Base-by-base conservation (phyloP, 306 rosid species). In the apple (Malus domestica) region DNA sequence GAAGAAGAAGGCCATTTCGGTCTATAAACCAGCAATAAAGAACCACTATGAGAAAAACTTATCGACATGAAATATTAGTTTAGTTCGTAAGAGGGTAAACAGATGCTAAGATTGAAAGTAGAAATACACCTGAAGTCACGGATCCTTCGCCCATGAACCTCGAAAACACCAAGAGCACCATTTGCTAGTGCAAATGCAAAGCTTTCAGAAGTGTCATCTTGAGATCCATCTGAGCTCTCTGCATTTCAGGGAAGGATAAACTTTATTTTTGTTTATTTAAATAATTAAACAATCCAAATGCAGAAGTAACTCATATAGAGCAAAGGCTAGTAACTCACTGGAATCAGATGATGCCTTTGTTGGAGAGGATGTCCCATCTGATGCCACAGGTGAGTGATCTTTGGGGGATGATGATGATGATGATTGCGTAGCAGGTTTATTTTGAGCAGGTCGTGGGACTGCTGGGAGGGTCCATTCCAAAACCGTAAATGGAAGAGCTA, bases 401-500 rank as follows among this genome's bases (percentile, higher is more conserved):
- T 80, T 80, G 46, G 93, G 71, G 67, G 80, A 75, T 49, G 73
- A 61, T 29, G 85, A 76, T 64, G 54, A 14, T 49, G 55, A 51
- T 51, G 55, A 4, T 72, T 76, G 83, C 67, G 35, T 80, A 35
- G 84, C 75, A 68, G 82, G 74, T 67, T 74, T 85, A 81, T 49
- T 83, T 78, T 81, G 93, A 75, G 30, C 85, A 71, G 97, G 92
- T 57, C 86, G 87, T 32, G 96, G 92, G 82, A 89, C 93, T 63
- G 99, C 86, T 71, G 99, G 99, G 80, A 96, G 98, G 38, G 98
- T 96, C 99, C 99, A 96, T 79, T 96, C 99, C 93, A 96, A 75
- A 71, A 96, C 99, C 74, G 98, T 96, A 91, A 96, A 96, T 72
- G 98, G 99, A 89, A 96, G 99, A 70, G 99, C 98, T 88, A 96